These are phyloP conservation scores for Candida methanosorbosa DNA, from an alignment of 805 yeast species.

Conservation along the genomic window DNA sequence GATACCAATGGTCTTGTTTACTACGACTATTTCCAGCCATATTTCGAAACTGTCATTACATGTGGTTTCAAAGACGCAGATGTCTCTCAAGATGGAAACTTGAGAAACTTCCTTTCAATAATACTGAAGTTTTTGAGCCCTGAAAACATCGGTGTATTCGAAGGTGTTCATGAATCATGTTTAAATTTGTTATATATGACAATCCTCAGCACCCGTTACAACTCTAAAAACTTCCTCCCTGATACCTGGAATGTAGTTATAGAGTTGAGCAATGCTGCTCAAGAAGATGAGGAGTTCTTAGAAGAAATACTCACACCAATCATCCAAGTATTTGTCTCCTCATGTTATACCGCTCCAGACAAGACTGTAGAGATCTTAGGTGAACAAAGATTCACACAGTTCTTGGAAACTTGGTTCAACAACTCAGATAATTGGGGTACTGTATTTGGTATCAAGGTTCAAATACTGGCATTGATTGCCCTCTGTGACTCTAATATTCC, in stretches of 20 bases:
- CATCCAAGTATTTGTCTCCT: conserved; percentile 33
- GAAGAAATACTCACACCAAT: conserved; percentile 17
- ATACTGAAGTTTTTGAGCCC: conserved; percentile 6
- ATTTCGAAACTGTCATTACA: conserved; percentile 38
- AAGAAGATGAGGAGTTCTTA: conserved; percentile 6
- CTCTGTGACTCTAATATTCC: conserved; percentile 28
- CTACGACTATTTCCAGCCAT: conserved; percentile 34
- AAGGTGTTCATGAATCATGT: not conserved
- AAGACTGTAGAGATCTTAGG: conserved; percentile 29
- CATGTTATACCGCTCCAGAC: conserved; percentile 30
- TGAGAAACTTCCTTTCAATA: conserved; percentile 11
- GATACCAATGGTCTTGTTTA: conserved; percentile 45
- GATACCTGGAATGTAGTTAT: conserved; percentile 30
- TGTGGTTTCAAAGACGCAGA: conserved; percentile 29
- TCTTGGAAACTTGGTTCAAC: conserved; percentile 40
- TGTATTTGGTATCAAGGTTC: conserved; percentile 47
- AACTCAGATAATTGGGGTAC: conserved; percentile 38
- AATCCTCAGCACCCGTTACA: not conserved
- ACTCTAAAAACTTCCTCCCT: conserved; percentile 5
- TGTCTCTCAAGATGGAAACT: conserved; percentile 8
- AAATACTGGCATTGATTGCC: conserved; percentile 36
- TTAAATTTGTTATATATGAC: too few relatives aligned
- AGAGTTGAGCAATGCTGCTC: conserved; percentile 19
- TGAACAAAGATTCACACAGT: conserved; percentile 27
- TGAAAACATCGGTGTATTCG: conserved; percentile 4